Base-by-base conservation (phyloP, 2,329 filamentous ascomycete genomes). In the Fusarium oligoseptatum region DNA sequence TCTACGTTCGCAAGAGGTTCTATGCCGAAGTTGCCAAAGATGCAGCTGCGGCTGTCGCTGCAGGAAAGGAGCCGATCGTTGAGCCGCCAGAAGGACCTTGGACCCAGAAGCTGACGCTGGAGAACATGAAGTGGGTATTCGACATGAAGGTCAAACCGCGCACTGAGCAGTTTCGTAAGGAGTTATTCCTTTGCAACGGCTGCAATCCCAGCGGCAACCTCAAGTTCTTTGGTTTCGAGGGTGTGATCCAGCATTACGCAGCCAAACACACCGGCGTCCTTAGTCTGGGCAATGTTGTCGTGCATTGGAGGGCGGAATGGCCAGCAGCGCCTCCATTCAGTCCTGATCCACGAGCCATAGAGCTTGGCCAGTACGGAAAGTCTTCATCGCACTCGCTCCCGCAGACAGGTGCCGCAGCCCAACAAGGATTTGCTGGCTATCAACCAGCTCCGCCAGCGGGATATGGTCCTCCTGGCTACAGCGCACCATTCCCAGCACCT, bases 111-210 rank as follows among this genome's bases (percentile, higher is more conserved):
- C 85, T 96, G 62, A 93, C 92, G 1, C 83, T 97, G 75, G 94
- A 96, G 79, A 95, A 95, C 78, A 95, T 97, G 93, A 95, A 93
- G 82, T 96, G 92, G 91, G 85, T 95, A 34, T 95, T 93, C 80
- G 93, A 95, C 78, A 90, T 89, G 75, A 95, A 94, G 80, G 87
- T 97, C 79, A 94, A 91, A 78, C 90, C 90, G 27, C 83, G 90
- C 64, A 94, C 92, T 3, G 92, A 94, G 71, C 83, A 85, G 55
- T 87, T 88, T 76, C 87, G 91, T 75, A 93, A 91, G 78, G 93
- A 95, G 65, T 83, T 95, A 11, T 97, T 97, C 81, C 87, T 93
- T 67, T 97, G 94, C 84, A 91, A 90, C 76, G 89, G 87, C 34
- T 95, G 93, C 80, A 89, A 92, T 27, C 11, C 27, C 17, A 32